Evolutionary conservation across 208 protist species (phyloP).

Genomic region (Kentomonas sorsogonicus): DNA sequence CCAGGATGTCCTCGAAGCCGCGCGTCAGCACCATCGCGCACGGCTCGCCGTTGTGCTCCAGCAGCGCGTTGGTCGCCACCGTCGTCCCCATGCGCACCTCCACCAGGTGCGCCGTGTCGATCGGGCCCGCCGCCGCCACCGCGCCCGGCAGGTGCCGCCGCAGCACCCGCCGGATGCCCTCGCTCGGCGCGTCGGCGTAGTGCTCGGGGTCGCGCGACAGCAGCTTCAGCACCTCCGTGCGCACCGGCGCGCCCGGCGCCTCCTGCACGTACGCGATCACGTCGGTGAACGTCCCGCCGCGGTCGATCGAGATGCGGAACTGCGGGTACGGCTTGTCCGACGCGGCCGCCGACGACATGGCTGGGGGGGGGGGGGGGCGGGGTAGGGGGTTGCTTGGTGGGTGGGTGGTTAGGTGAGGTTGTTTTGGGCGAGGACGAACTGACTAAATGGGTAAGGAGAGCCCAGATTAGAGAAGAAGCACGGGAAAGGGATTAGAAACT

Average conservation of each 20-base stretch:
- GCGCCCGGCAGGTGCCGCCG: slow-evolving; percentile 30
- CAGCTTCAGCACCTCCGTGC: slow-evolving; percentile 83
- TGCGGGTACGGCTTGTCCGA: slow-evolving; percentile 23
- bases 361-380: no score
- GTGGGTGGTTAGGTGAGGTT: no score
- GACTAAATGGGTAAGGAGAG: no score
- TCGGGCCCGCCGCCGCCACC: slow-evolving; percentile 23
- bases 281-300: slow-evolving; percentile 95
- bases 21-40: slow-evolving; percentile 87
- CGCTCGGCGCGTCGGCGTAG: slow-evolving; percentile 93
- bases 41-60: slow-evolving; percentile 93
- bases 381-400: no score
- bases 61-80: slow-evolving; percentile 95
- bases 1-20: slow-evolving; percentile 92
- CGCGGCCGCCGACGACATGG: no score
- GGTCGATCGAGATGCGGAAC: slow-evolving; percentile 87
- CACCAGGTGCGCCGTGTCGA: slow-evolving; percentile 74
- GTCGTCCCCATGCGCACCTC: slow-evolving; percentile 96
- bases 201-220: slow-evolving; percentile 90
- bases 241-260: slow-evolving; percentile 18
- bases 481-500: no score
- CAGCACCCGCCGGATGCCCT: slow-evolving; percentile 92
- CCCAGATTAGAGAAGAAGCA: no score
- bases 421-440: no score
- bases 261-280: slow-evolving; percentile 76